These are phyloP conservation scores for Aureobasidium sp. DNA, from an alignment of 2,329 filamentous ascomycete species.

Conservation along the genomic window DNA sequence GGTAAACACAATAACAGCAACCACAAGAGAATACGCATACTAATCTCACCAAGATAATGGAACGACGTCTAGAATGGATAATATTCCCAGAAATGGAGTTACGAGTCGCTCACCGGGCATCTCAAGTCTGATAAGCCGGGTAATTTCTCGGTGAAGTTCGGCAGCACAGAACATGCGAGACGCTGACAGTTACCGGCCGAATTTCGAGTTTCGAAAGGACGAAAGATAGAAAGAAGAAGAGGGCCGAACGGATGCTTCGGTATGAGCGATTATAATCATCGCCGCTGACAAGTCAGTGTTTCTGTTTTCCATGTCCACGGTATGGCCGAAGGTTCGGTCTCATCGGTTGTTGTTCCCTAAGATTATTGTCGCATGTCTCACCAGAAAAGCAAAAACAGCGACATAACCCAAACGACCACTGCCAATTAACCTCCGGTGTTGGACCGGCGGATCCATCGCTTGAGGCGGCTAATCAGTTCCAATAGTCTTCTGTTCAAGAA, in stretches of 20 bases:
- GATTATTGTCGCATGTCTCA: background rate
- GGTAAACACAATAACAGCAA: background rate
- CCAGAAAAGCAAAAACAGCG: background rate
- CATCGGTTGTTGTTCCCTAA: background rate
- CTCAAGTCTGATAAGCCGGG: background rate
- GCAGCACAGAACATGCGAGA: background rate
- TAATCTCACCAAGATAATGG: background rate
- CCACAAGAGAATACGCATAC: background rate
- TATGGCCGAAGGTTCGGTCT: background rate
- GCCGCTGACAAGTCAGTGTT: background rate
- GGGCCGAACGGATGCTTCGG: no score
- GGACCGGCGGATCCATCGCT: conserved; percentile 3
- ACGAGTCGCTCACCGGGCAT: background rate
- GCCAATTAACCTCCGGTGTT: background rate
- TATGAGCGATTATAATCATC: background rate
- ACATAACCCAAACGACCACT: background rate
- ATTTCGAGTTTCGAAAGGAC: background rate
- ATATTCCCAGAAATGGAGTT: background rate
- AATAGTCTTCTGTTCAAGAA: conserved; percentile 6
- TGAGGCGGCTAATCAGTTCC: conserved; percentile 3
- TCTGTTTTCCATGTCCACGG: background rate
- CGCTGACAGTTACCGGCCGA: background rate
- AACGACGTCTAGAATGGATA: background rate
- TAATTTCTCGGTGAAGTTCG: conserved; percentile 2
- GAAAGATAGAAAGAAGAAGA: background rate